phyloP scores from a whole-genome alignment of 1,284 basidiomycete species.

The Papiliotrema terrestris region DNA sequence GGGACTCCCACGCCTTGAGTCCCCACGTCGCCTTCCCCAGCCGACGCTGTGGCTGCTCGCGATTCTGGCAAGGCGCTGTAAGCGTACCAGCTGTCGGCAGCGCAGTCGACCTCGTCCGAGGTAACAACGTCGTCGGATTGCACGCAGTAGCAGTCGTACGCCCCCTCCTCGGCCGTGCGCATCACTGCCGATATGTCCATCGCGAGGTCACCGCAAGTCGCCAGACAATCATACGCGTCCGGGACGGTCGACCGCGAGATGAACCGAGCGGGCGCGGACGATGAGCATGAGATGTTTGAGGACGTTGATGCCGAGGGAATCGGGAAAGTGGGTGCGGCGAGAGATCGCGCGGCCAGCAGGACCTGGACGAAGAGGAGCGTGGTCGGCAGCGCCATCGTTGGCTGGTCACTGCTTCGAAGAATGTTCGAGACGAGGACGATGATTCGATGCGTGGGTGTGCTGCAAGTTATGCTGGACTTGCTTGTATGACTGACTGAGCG shows the following conservation, averaged over 20 bases:
- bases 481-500: no score
- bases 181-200: neutral
- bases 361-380: no score
- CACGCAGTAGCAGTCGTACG: neutral
- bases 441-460: no score
- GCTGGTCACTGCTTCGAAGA: no score
- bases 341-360: no score
- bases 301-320: neutral
- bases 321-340: neutral
- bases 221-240: neutral
- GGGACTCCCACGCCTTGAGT: neutral
- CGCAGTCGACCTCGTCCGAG: neutral
- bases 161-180: neutral
- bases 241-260: neutral
- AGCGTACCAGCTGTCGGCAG: neutral
- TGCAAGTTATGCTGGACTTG: no score
- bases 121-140: neutral
- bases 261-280: neutral
- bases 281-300: neutral
- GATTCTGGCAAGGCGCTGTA: neutral
- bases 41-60: neutral
- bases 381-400: no score
- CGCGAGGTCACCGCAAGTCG: neutral
- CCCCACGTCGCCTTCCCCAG: neutral
- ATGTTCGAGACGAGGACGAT: no score